phyloP scores from a whole-genome alignment of 2,329 filamentous ascomycete genomes.

The Xylariaceae sp. region DNA sequence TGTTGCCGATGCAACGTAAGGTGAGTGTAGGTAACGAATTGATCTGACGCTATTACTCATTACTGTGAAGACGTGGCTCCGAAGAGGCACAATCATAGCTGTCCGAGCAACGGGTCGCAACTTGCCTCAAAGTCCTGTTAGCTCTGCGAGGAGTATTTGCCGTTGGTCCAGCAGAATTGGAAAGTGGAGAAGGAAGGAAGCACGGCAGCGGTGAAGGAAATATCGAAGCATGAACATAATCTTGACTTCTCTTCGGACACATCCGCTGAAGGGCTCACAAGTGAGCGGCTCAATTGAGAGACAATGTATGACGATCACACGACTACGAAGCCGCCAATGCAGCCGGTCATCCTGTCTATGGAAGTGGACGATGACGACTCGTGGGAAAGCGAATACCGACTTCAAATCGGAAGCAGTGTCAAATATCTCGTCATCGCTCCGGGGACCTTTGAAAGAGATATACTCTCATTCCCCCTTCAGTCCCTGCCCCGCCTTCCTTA shows the following conservation, averaged over 20 bases:
- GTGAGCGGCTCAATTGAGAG: slow-evolving; percentile 13
- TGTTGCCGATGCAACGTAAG: not conserved
- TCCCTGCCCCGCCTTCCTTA: slow-evolving; percentile 23
- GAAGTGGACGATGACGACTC: slow-evolving; percentile 12
- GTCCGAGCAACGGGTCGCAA: not conserved
- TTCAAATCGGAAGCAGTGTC: slow-evolving; percentile 22
- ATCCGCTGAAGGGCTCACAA: not conserved
- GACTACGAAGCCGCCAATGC: slow-evolving; percentile 15
- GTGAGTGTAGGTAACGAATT: not conserved
- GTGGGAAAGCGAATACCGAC: slow-evolving; percentile 23
- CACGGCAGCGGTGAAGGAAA: not conserved
- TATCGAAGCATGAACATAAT: not conserved
- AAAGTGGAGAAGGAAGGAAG: not conserved
- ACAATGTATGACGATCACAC: slow-evolving; percentile 17
- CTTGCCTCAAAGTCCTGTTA: not conserved
- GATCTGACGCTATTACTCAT: not conserved
- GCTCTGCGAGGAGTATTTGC: too few relatives aligned
- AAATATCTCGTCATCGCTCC: slow-evolving; percentile 25
- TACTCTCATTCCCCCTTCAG: slow-evolving; percentile 22
- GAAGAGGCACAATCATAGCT: not conserved
- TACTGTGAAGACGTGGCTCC: too few relatives aligned
- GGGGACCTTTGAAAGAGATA: slow-evolving; percentile 23
- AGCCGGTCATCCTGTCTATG: slow-evolving; percentile 21
- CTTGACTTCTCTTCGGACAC: not conserved
- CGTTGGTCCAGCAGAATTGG: not conserved